Evolutionary conservation across 179 eudicot species (phyloP), one percentile per base, ranked within the genome.

Genomic region (Sideroxylon spinosum): DNA sequence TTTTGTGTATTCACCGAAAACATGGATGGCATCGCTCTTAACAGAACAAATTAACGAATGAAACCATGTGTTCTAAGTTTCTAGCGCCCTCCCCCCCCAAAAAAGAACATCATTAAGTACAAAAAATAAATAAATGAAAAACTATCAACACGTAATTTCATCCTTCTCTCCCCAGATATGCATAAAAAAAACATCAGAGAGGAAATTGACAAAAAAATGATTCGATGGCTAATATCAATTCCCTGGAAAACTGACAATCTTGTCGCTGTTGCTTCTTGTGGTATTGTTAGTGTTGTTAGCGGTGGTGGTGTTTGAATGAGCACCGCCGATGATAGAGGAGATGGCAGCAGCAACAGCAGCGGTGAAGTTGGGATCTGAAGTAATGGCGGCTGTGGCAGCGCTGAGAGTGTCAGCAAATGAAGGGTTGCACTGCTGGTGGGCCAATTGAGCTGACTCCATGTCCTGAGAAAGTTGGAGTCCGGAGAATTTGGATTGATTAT

Each of bases 321-420:
- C 87, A 17, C 91, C 90, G 32, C 92, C 86, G 19, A 93, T 87
- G 57, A 93, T 88, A 22, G 97, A 90, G 6, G 89, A 78, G 73
- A 93, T 90, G 57, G 95, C 98, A 6, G 94, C 97, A 0, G 92
- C 97, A 0, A 93, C 84, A 0, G 93, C 98, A 0, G 98, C 94
- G 9, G 97, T 91, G 86, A 93, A 92, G 78, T 89, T 90, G 3
- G 98, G 97, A 75, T 92, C 93, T 0, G 93, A 81, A 6, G 98
- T 79, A 64, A 93, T 88, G 73, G 97, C 97, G 0, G 97, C 93
- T 0, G 97, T 91, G 32, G 96, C 94, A 0, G 97, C 98, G 26
- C 90, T 92, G 9, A 93, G 64, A 0, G 94, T 82, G 76, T 90
- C 92, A 0, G 89, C 80, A 52, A 81, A 85, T 11, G 85, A 83